A percentile compares a stretch with the other conserved stretches of the same genome.
Evolutionary conservation across 2,329 filamentous ascomycete species (phyloP).

Genomic region (Blumeria graminis): DNA sequence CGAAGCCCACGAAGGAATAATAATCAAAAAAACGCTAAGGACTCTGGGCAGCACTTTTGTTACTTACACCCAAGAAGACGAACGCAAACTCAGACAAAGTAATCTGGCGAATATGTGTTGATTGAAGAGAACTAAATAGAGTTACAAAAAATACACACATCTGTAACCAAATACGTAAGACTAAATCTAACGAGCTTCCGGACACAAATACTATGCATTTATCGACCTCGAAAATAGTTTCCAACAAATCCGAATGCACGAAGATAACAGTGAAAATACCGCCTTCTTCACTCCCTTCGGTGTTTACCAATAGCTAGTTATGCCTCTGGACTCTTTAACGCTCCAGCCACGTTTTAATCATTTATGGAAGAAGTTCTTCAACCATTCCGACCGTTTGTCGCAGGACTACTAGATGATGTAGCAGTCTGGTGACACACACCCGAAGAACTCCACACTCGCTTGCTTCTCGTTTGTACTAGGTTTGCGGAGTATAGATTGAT

Average conservation of each 20-base stretch:
- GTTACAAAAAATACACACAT: too few relatives aligned
- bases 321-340: background rate
- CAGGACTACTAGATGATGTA: background rate
- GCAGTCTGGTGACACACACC: background rate
- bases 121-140: too few relatives aligned
- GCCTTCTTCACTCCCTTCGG: background rate
- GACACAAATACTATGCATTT: too few relatives aligned
- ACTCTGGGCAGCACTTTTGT: too few relatives aligned
- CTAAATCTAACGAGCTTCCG: too few relatives aligned
- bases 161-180: too few relatives aligned
- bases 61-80: too few relatives aligned
- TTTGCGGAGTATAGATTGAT: background rate
- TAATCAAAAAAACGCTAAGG: too few relatives aligned
- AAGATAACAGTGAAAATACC: background rate
- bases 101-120: too few relatives aligned
- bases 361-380: background rate
- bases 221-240: too few relatives aligned
- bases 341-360: background rate
- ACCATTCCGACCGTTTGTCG: background rate
- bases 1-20: too few relatives aligned
- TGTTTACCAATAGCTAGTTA: background rate
- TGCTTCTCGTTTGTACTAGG: background rate
- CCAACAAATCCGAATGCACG: background rate
- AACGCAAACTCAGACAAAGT: too few relatives aligned
- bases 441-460: background rate